Evolutionary conservation across 225 moss, liverwort and hornwort species (phyloP), one percentile per base, ranked within the genome.

Genomic region (Asterella californica): DNA sequence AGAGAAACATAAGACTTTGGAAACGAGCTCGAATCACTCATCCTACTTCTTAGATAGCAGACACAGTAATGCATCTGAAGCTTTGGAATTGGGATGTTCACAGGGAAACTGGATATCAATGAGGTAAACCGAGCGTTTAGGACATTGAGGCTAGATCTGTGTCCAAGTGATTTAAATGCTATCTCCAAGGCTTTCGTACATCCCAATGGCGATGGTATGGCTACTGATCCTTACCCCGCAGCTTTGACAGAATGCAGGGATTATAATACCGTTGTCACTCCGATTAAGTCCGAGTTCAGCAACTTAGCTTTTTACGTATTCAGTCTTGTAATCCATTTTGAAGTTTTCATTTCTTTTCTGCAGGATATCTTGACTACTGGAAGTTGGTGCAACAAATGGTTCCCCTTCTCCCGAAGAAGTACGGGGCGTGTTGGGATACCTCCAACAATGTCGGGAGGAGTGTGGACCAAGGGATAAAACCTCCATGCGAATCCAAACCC

Each of bases 321-420:
- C 5, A 38, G 30, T 63, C 0, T 42, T 38, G 68, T 18, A 38
- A 37, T 42, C 21, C 17, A 66, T 33, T 21, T 69, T 5, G 19
- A 24, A n/a, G 27, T 74, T 22, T 50, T 74, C 29, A n/a, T n/a
- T 48, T 33, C 18, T 18, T 7, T 77, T 57, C 47, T 74, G 84
- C 82, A 87, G 87, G 87, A 30, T 82, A 77, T 71, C 78, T 82
- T 32, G 84, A 87, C 80, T 87, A 87, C 57, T 80, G 87, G 87
- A 83, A 84, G 54, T 60, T 87, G 50, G 57, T 87, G 63, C 60
- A 78, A 49, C 62, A 80, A 15, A 76, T 87, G 53, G 74, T 87
- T 53, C 87, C 87, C 70, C 46, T 78, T 50, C 18, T 29, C 37
- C 87, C 82, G 45, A 69, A 65, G 71, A 84, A 78, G 57, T 25